These are phyloP conservation scores for Sporisorium graminicola DNA, from an alignment of 1,284 basidiomycete species.

Conservation along the genomic window DNA sequence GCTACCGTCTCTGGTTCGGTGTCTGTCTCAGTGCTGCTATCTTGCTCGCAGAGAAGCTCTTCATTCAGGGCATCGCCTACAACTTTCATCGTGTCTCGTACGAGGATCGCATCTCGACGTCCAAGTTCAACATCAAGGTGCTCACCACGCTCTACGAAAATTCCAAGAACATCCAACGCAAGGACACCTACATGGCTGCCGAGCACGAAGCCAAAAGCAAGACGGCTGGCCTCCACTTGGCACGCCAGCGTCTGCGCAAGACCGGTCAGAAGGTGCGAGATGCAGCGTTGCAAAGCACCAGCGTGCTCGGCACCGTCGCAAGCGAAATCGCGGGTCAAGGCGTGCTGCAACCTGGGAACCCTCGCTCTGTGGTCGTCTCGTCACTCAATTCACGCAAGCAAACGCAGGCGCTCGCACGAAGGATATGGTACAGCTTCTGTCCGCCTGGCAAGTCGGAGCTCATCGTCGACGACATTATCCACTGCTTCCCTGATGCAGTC, in stretches of 20 bases:
- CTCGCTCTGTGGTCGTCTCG: constrained; percentile 44
- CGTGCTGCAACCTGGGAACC: constrained; percentile 77
- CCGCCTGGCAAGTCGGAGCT: constrained; percentile 72
- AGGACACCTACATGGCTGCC: constrained; percentile 48
- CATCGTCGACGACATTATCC: constrained; percentile 79
- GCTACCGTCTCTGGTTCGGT: constrained; percentile 74
- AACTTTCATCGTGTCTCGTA: constrained; percentile 91
- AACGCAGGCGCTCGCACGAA: constrained; percentile 83
- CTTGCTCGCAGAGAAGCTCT: constrained; percentile 84
- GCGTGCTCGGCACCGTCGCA: constrained; percentile 72
- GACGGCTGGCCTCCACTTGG: constrained; percentile 38
- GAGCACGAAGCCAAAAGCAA: constrained; percentile 53
- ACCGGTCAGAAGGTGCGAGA: constrained; percentile 49
- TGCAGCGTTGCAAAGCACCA: constrained; percentile 71
- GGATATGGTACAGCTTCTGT: constrained; percentile 88
- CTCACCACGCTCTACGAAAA: constrained; percentile 84
- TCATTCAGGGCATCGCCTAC: constrained; percentile 77
- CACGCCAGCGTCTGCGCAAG: constrained; percentile 32
- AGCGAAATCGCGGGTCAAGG: constrained; percentile 73
- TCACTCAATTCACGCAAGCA: constrained; percentile 74
- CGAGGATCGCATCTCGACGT: constrained; percentile 84
- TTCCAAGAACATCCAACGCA: constrained; percentile 71
- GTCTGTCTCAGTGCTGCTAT: constrained; percentile 80
- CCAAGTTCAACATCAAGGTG: constrained; percentile 82
- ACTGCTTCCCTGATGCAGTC: constrained; percentile 75